Base-by-base conservation (phyloP, 345 rosid genomes). In the Rhizophora mangle region DNA sequence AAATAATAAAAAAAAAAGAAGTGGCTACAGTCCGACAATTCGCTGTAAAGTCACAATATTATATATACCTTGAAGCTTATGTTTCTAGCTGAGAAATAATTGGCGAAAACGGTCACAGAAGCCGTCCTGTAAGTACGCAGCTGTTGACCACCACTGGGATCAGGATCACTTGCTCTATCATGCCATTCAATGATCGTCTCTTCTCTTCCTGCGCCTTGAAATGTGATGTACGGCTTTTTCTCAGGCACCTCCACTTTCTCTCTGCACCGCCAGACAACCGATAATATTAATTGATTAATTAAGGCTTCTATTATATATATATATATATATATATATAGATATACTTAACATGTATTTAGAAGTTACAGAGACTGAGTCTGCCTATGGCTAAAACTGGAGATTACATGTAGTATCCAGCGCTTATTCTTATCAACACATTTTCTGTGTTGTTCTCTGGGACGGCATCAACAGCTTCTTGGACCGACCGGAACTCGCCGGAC, bases 171-270 rank as follows among this genome's bases (percentile, higher is more conserved):
- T 0, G 98, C 98, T 65, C 97, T 83, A 74, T 94, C 98, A 63
- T 94, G 98, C 98, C 98, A 94, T 73, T 94, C 98, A 29, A 94
- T 87, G 77, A 84, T 81, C 29, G 97, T 94, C 80, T 78, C 80
- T 34, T 85, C 93, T 55, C 89, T 85, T 55, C 98, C 98, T 0
- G 88, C 91, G 1, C 98, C 98, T 82, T 89, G 86, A 66, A 94
- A 85, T 31, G 95, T 91, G 54, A 91, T 83, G 83, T 85, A 91
- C 34, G 95, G 97, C 81, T 94, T 94, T 15, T 85, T 78, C 67
- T 65, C 85, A 53, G 95, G 96, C 82, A 94, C 96, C 78, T 81
- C 83, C 83, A 94, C 97, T 80, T 94, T 94, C 85, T 94, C 97
- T 68, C 95, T 94, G 80, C 74, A 63, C 62, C 64, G 27, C 63